Conservation (phyloP, 73 alveolate species). For the Tetrahymena malaccensis region DNA sequence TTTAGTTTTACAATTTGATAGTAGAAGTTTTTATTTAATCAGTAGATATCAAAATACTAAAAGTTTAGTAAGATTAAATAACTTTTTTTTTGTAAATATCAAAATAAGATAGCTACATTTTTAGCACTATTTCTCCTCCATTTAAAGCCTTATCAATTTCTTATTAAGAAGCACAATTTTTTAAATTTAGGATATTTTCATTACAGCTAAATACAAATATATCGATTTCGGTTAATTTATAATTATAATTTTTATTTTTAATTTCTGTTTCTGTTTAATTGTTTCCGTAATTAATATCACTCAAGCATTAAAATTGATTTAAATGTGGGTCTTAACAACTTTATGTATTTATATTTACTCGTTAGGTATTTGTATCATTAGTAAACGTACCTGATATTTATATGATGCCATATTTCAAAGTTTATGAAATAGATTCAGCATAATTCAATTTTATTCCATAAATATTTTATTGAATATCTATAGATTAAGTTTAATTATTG, state of each 20-base stretch:
- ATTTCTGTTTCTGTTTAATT: too few species aligned
- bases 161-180: not conserved
- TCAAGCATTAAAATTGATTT: not conserved
- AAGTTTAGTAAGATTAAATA: not conserved
- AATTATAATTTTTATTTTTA: too few species aligned
- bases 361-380: not conserved
- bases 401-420: too few species aligned
- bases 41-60: not conserved
- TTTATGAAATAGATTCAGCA: too few species aligned
- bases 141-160: too few species aligned
- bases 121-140: not conserved
- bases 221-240: not conserved
- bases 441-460: not conserved
- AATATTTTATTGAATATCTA: not conserved
- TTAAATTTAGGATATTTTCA: not conserved
- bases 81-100: too few species aligned
- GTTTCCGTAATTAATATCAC: too few species aligned
- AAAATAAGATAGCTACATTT: not conserved
- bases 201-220: not conserved
- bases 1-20: not conserved
- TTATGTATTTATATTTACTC: not conserved
- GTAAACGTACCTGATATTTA: not conserved
- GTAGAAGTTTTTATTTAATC: not conserved
- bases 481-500: not conserved
- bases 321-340: not conserved